Evolutionary conservation across 2,329 filamentous ascomycete genomes (phyloP), one percentile per base, ranked within the genome.

Genomic region (Nemania sp.): DNA sequence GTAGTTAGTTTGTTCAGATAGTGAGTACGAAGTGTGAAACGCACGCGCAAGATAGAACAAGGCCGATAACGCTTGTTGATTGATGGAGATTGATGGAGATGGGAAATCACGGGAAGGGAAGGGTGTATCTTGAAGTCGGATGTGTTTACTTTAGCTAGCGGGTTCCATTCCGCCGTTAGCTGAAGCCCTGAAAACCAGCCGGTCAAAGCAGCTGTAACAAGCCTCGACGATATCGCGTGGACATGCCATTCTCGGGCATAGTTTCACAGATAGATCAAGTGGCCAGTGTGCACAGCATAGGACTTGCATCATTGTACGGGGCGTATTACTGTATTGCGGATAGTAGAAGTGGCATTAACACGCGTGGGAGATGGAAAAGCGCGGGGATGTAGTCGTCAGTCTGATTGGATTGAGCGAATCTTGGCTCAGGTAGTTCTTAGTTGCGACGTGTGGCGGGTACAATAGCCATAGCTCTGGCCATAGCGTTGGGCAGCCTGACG

Each of bases 311-410:
- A 41, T 41, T 13, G 41, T 15, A 45, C 41, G 41, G 41, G 41
- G 41, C 5, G 15, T 45, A 45, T 27, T 51, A 27, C 47, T 51
- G 22, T 51, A 49, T 49, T 49, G 8, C n/a, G 20, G 22, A 26
- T 51, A 51, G 24, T 51, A 15, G 27, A 51, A 22, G 49, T 20
- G 29, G 32, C 27, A 53, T 22, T 27, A 20, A n/a, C 20, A 26
- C 11, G 47, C 27, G 20, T 3, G 45, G 38, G 56, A 57, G 32
- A 57, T 51, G 13, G 5, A 52, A 51, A 62, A 62, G 24, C 56
- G 64, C 63, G 64, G 64, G 64, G 64, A 62, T 62, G 27, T 11
- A 53, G n/a, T 45, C 6, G n/a, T 45, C 51, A 26, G 26, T 38
- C 47, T 57, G 35, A 62, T 62, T 62, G 58, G 58, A 3, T 32